These are phyloP conservation scores for Volvariella volvacea DNA, from an alignment of 1,284 basidiomycete genomes.

Conservation along the genomic window DNA sequence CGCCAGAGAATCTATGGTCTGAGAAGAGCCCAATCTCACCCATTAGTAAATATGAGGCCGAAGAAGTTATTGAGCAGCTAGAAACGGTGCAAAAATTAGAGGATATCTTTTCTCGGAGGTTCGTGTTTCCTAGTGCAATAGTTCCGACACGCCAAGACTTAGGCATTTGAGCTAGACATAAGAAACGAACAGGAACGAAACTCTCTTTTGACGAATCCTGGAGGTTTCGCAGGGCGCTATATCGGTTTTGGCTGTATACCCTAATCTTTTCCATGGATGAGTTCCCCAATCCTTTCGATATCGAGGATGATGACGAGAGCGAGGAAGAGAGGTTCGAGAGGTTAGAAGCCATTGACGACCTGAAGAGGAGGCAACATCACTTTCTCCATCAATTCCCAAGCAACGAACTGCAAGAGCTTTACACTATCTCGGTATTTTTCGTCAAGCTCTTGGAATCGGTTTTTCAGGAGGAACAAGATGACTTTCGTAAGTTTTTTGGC, in stretches of 20 bases:
- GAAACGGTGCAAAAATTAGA: background rate
- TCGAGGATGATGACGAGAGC: background rate
- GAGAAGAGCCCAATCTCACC: no score
- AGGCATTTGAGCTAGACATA: no score
- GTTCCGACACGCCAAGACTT: no score
- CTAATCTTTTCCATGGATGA: slow-evolving; percentile 4
- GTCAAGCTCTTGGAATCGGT: background rate
- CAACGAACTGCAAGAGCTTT: background rate
- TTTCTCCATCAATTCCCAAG: background rate
- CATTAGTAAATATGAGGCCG: no score
- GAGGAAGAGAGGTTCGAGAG: background rate
- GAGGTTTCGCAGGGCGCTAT: slow-evolving; percentile 11
- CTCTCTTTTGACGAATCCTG: slow-evolving; percentile 10
- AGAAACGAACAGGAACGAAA: no score
- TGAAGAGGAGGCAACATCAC: background rate
- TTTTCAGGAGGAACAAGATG: background rate
- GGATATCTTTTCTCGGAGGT: background rate
- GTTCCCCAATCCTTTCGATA: no score
- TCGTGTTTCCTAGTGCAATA: no score
- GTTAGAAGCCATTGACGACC: background rate
- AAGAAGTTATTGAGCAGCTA: no score
- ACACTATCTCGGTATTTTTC: background rate
- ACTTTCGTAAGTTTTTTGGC: background rate
- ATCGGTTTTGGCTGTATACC: slow-evolving; percentile 10
- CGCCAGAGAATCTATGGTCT: no score